Evolutionary conservation across 73 alveolate genomes (phyloP), one percentile per base, ranked within the genome.

Genomic region (Paramecium pentaurelia): DNA sequence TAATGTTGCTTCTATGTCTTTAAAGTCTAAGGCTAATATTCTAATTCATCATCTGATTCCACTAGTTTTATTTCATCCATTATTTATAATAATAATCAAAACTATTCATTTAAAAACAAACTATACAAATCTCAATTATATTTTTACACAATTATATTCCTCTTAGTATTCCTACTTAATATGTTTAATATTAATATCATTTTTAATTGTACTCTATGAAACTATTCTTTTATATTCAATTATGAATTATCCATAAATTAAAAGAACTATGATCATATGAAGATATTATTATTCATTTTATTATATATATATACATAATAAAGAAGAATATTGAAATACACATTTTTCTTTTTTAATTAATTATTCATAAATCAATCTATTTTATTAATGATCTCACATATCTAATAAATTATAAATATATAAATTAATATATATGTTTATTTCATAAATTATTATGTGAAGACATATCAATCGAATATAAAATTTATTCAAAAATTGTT

Each of bases 11-110:
- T 54, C 32, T 54, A 64, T 28, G 84, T 32, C 22, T 34, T 64
- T 12, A 32, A 32, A 6, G 47, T 42, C 30, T 64, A 32, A 25
- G 84, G 84, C 30, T 64, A 2, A 44, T 27, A 44, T 11, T 34
- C 9, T 20, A 49, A 47, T 22, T 80, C 91, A 45, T 80, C 91
- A 80, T 80, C 91, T 6, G 91, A 80, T 47, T 80, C 77, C 32
- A 80, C 91, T 25, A 80, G 34, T 18, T 34, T 49, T 40, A 80
- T 45, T 49, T 80, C 91, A 47, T 80, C 91, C 88, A 75, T 75
- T 42, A 75, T 36, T 11, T 75, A 54, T 18, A 54, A 68, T 54
- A 54, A 54, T 54, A 54, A 54, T 40, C 34, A 54, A 18, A 22
- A 54, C 70, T 54, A 54, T 54, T 54, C 60, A 49, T 49, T 49